Conservation (phyloP, 2,329 filamentous ascomycete species). For the Ophiostoma perfectum region DNA sequence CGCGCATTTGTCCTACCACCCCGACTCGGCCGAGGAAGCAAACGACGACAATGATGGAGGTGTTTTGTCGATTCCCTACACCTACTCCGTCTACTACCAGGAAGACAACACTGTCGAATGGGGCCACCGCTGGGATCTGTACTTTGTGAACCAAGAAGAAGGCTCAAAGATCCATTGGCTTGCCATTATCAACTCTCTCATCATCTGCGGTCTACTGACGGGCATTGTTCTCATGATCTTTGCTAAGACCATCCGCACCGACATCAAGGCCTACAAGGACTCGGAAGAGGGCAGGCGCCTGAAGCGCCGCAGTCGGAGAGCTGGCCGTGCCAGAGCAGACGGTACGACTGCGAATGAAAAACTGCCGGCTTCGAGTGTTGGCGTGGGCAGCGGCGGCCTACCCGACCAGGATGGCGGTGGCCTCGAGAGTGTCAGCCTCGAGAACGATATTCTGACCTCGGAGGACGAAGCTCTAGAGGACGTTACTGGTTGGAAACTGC, state of each 20-base stretch:
- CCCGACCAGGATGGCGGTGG: conserved; percentile 46
- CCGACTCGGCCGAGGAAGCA: conserved; percentile 39
- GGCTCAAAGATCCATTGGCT: conserved; percentile 80
- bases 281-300: conserved; percentile 61
- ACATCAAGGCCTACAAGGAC: conserved; percentile 71
- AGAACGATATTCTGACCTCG: conserved; percentile 47
- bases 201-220: conserved; percentile 74
- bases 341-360: conserved; percentile 41
- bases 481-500: conserved; percentile 78
- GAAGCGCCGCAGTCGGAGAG: conserved; percentile 40
- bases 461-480: conserved; percentile 74
- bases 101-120: conserved; percentile 77
- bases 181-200: conserved; percentile 79
- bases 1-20: conserved; percentile 54
- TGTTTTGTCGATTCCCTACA: conserved; percentile 70
- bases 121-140: conserved; percentile 80
- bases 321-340: conserved; percentile 31
- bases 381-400: conserved; percentile 40
- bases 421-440: conserved; percentile 37
- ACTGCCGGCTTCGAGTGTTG: conserved; percentile 30
- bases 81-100: conserved; percentile 85
- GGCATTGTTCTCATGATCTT: conserved; percentile 77
- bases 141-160: conserved; percentile 83
- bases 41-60: conserved; percentile 57
- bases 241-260: conserved; percentile 68